A percentile compares a stretch with the other conserved stretches of the same genome.
phyloP scores from a whole-genome alignment of 2,329 filamentous ascomycete genomes.

The Trichocomaceae sp. region DNA sequence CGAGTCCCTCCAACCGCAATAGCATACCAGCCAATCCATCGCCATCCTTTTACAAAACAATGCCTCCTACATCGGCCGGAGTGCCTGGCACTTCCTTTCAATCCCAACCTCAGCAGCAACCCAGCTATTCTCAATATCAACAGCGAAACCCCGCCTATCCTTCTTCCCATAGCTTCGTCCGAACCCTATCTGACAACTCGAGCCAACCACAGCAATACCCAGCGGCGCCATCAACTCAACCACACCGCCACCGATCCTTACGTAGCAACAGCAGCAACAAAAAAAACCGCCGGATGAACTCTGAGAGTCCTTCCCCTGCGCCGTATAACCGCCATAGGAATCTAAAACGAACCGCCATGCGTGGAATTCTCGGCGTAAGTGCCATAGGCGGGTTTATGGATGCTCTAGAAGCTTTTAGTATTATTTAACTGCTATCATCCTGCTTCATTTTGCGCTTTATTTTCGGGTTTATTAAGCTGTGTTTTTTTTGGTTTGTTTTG shows the following conservation, averaged over 20 bases:
- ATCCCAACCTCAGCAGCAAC: constrained; percentile 11
- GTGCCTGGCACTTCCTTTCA: constrained; percentile 1
- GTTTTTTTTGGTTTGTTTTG: not conserved
- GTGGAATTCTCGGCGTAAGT: constrained; percentile 30
- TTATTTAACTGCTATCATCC: constrained; percentile 2
- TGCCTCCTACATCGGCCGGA: not conserved
- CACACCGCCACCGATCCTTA: constrained; percentile 12
- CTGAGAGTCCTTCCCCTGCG: constrained; percentile 15
- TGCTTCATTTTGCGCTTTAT: not conserved
- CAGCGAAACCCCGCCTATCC: constrained; percentile 7
- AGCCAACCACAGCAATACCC: constrained; percentile 3
- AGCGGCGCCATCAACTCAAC: constrained; percentile 1
- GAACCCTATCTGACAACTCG: constrained; percentile 4
- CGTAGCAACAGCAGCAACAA: constrained; percentile 17
- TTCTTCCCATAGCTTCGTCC: constrained; percentile 10
- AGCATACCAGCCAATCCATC: not conserved
- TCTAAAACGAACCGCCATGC: constrained; percentile 29
- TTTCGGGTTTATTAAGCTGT: not conserved
- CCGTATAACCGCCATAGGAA: constrained; percentile 20
- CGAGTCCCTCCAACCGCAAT: constrained; percentile 3
- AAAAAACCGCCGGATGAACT: not conserved
- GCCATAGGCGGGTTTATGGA: constrained; percentile 36
- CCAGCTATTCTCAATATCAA: constrained; percentile 16
- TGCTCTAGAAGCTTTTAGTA: constrained; percentile 31
- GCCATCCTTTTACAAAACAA: not conserved